A percentile compares a stretch with the other conserved stretches of the same genome.
phyloP scores from a whole-genome alignment of 2,329 filamentous ascomycete genomes.

The Fusarium paranaense region DNA sequence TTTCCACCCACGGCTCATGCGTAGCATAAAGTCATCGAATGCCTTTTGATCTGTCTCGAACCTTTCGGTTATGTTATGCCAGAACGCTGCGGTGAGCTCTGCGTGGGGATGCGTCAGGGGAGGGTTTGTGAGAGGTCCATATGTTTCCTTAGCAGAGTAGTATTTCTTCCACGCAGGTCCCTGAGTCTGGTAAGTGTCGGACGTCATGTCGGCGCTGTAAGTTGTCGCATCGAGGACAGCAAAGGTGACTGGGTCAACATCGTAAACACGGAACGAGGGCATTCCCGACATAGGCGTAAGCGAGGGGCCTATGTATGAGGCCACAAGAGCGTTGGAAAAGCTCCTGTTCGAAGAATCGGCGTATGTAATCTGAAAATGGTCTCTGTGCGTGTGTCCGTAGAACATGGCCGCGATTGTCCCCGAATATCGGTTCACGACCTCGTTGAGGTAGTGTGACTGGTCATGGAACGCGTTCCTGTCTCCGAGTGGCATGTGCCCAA shows the following conservation, averaged over 20 bases:
- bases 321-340: slow-evolving; percentile 57
- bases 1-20: slow-evolving; percentile 61
- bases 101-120: slow-evolving; percentile 51
- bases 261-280: slow-evolving; percentile 69
- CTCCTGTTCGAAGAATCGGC: slow-evolving; percentile 56
- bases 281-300: slow-evolving; percentile 67
- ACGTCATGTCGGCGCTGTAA: slow-evolving; percentile 65
- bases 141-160: slow-evolving; percentile 67
- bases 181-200: slow-evolving; percentile 55
- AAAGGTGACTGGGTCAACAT: slow-evolving; percentile 68
- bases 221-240: slow-evolving; percentile 64
- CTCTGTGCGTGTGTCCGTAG: slow-evolving; percentile 68
- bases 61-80: slow-evolving; percentile 66
- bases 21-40: slow-evolving; percentile 60
- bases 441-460: slow-evolving; percentile 63
- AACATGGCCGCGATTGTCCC: slow-evolving; percentile 67
- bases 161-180: slow-evolving; percentile 65
- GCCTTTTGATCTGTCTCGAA: slow-evolving; percentile 57
- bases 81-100: slow-evolving; percentile 67
- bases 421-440: slow-evolving; percentile 65
- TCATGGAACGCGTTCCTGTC: slow-evolving; percentile 64
- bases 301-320: slow-evolving; percentile 66
- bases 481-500: slow-evolving; percentile 68
- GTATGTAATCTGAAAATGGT: slow-evolving; percentile 69
- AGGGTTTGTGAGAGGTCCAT: slow-evolving; percentile 59